phyloP scores from a whole-genome alignment of 129 eudicot species.

The Ambrosia trifida region DNA sequence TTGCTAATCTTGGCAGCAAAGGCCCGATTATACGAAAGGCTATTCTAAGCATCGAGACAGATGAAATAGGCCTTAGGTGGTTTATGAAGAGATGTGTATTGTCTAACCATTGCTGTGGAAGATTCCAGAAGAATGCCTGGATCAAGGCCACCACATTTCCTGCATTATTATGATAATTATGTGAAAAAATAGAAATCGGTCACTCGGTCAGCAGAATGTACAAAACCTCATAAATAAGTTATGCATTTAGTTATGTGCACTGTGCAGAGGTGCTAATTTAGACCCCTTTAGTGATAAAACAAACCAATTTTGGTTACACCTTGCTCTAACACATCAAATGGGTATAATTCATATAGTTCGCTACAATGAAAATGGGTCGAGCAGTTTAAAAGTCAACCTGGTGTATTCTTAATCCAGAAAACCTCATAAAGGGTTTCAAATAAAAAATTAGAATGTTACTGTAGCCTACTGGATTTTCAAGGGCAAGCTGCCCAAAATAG shows the following conservation, averaged over 20 bases:
- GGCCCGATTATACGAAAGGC: conserved; percentile 86
- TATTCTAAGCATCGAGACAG: conserved; percentile 71
- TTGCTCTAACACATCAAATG: not conserved
- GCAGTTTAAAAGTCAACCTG: not conserved
- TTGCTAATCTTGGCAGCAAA: conserved; percentile 75
- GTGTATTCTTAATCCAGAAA: not conserved
- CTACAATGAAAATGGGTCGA: not conserved
- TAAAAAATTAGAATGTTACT: not conserved
- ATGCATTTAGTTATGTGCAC: not conserved
- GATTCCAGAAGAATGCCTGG: conserved; percentile 75
- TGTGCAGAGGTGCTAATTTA: not conserved
- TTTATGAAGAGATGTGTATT: conserved; percentile 64
- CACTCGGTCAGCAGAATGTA: not conserved
- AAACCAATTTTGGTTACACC: not conserved
- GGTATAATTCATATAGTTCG: not conserved
- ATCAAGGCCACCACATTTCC: conserved; percentile 79
- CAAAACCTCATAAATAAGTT: conserved; percentile 1
- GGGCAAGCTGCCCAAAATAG: not conserved
- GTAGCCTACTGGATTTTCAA: not conserved
- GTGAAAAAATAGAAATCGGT: not conserved
- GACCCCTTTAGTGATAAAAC: not conserved
- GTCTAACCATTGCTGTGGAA: conserved; percentile 85
- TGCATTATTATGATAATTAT: conserved; percentile 18
- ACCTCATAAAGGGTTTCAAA: not conserved
- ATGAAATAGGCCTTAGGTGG: conserved; percentile 71